Evolutionary conservation across 495 filamentous ascomycete genomes (phyloP), one percentile per base, ranked within the genome.

Genomic region (Aspergillus leporis): DNA sequence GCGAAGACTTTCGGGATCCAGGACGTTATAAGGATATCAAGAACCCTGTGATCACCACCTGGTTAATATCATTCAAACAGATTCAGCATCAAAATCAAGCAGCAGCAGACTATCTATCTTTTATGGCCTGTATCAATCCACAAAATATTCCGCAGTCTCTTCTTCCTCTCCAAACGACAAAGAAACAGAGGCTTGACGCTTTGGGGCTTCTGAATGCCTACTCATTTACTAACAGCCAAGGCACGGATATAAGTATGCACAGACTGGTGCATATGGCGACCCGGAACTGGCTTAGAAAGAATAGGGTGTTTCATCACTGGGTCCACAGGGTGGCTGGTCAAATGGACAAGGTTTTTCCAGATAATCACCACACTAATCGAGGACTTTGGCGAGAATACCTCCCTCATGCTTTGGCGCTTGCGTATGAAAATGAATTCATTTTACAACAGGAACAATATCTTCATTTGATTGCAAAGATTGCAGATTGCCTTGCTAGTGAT

Each of bases 1-100:
- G 70, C 52, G 59, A 74, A 62, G 70, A 76, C 1, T 76, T 75
- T 53, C 61, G 70, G 19, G 76, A 78, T 55, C 53, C 70, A 8
- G 40, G 67, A 21, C 56, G 77, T 51, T 72, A 81, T 62, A 25
- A 36, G 21, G 66, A 70, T 19, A 59, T 60, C 0, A 54, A 63
- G 13, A 81, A 81, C 58, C 69, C 78, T 0, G 68, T 83, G 0
- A 64, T 71, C 82, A 28, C 25, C 25, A 28, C 25, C 25, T 28
- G 25, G 25, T 28, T 28, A 28, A 28, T 28, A 28, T 28, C 25
- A 28, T 28, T 28, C 25, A 28, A 28, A 28, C 25, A 28, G 6
- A 28, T 28, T 28, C 25, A 28, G 25, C 25, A 6, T 28, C 25
- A 28, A 6, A 6, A 28, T 28, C 3, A 28, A 28, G 3, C 6